Evolutionary conservation across 1,284 basidiomycete species (phyloP).

Genomic region (Agaricales sp.): DNA sequence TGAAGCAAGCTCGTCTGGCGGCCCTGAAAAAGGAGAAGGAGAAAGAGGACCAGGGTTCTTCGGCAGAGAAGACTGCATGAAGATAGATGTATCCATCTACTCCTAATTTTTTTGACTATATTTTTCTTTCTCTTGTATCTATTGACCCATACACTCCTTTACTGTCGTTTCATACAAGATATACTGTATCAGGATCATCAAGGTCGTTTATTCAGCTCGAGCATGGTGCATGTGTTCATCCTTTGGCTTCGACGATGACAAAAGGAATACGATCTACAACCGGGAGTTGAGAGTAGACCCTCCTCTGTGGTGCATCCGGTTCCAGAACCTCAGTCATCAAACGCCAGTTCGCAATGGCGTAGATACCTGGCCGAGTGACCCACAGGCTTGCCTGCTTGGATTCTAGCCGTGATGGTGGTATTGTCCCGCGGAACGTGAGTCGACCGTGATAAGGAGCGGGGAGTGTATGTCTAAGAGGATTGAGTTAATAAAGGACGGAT

Average conservation of each 20-base stretch:
- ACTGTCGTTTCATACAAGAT: not conserved
- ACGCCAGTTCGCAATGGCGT: conserved; percentile 51
- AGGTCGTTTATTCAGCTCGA: not conserved
- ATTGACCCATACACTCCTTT: not conserved
- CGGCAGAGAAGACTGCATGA: conserved; percentile 2
- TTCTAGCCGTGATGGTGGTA: conserved; percentile 37
- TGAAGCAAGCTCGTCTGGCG: conserved; percentile 52
- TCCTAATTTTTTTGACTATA: not conserved
- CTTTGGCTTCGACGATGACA: conserved; percentile 26
- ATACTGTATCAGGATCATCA: not conserved
- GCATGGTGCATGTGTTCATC: not conserved
- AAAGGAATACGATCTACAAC: conserved; percentile 29
- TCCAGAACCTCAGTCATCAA: conserved; percentile 55
- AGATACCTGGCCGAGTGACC: conserved; percentile 54
- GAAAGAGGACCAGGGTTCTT: conserved; percentile 19
- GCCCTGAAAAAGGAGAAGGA: conserved; percentile 37
- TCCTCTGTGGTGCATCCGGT: conserved; percentile 23
- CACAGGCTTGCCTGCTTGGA: conserved; percentile 41
- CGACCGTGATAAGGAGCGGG: conserved; percentile 49
- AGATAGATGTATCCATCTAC: not conserved
- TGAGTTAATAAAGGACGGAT: conserved; percentile 21
- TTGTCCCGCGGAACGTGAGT: conserved; percentile 44
- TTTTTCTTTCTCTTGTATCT: not conserved
- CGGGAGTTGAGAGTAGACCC: conserved; percentile 41
- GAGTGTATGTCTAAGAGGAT: conserved; percentile 12